Percentiles rank a stretch among this genome's conserved stretches.
Evolutionary conservation across 1,284 basidiomycete genomes (phyloP).

Genomic region (Sanghuangporus baumii): DNA sequence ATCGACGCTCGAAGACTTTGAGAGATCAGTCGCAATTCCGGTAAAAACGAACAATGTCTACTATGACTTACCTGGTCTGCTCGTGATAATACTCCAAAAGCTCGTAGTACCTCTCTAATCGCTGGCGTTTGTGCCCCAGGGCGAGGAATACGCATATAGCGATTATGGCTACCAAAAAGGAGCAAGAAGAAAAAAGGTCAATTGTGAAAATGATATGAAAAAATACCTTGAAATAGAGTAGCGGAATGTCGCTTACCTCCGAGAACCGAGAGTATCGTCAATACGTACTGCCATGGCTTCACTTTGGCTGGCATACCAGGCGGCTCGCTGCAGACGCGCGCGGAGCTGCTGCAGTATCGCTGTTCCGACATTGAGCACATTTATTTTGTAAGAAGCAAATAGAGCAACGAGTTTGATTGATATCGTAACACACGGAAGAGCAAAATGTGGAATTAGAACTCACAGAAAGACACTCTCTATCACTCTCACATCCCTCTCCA

Average conservation of each 20-base stretch:
- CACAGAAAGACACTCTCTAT: constrained; percentile 52
- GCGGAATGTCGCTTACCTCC: constrained; percentile 29
- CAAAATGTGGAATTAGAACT: constrained; percentile 14
- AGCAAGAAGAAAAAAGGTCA: neutral
- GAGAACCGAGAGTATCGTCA: constrained; percentile 34
- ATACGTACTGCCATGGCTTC: constrained; percentile 41
- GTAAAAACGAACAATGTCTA: neutral
- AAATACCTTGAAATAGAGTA: neutral
- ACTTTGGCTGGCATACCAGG: constrained; percentile 32
- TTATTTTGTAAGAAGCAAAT: too few species aligned
- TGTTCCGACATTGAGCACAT: neutral
- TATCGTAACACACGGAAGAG: too few species aligned
- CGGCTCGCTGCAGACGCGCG: constrained; percentile 28
- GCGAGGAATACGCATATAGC: constrained; percentile 38
- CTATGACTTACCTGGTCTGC: constrained; percentile 40
- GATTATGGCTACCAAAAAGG: constrained; percentile 33
- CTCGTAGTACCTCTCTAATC: constrained; percentile 38
- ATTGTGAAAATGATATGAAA: neutral
- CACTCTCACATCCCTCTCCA: constrained; percentile 42
- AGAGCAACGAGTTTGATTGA: too few species aligned
- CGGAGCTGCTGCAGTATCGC: constrained; percentile 25
- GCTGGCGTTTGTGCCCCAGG: constrained; percentile 45
- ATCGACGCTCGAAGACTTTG: constrained; percentile 29
- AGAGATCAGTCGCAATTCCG: neutral
- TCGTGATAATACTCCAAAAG: constrained; percentile 51